A percentile compares a stretch with the other conserved stretches of the same genome.
Conservation (phyloP, 495 filamentous ascomycete genomes). For the Achaetomiella virescens region DNA sequence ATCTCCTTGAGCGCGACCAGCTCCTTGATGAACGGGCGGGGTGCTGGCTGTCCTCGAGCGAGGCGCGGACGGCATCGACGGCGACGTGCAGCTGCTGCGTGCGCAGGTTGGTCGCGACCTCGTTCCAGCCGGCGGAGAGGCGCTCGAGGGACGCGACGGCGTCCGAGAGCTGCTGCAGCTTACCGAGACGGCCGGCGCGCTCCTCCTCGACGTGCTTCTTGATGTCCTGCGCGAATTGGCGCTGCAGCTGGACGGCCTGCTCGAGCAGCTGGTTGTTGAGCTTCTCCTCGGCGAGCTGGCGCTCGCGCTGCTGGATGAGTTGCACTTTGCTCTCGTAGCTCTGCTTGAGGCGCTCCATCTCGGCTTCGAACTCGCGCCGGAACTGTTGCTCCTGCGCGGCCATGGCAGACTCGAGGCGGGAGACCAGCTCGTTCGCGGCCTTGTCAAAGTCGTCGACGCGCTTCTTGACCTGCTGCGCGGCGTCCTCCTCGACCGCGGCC, state of each 20-base stretch:
- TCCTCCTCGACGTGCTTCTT: slow-evolving; percentile 80
- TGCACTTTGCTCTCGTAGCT: slow-evolving; percentile 75
- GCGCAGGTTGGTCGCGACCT: slow-evolving; percentile 79
- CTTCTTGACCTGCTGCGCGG: slow-evolving; percentile 66
- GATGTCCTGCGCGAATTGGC: slow-evolving; percentile 71
- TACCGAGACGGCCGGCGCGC: slow-evolving; percentile 78
- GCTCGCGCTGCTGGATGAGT: slow-evolving; percentile 65
- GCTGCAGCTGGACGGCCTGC: slow-evolving; percentile 82
- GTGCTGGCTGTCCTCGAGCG: slow-evolving; percentile 63
- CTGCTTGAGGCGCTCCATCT: slow-evolving; percentile 67
- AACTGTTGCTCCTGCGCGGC: slow-evolving; percentile 67
- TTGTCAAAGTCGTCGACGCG: slow-evolving; percentile 52
- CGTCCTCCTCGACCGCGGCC: slow-evolving; percentile 55
- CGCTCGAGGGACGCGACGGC: slow-evolving; percentile 75
- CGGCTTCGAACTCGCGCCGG: slow-evolving; percentile 82
- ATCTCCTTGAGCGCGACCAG: slow-evolving; percentile 92
- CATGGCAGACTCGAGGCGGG: slow-evolving; percentile 69
- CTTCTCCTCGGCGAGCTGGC: slow-evolving; percentile 70
- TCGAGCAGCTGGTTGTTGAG: slow-evolving; percentile 80
- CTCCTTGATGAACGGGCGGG: slow-evolving; percentile 85
- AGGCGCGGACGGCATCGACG: slow-evolving; percentile 82
- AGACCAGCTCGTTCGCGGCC: slow-evolving; percentile 63
- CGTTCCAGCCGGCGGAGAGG: slow-evolving; percentile 76
- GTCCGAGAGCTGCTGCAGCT: slow-evolving; percentile 69
- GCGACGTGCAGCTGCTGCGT: slow-evolving; percentile 95